These are phyloP conservation scores for Peterozyma xylosa DNA, from an alignment of 805 yeast species.

Conservation along the genomic window DNA sequence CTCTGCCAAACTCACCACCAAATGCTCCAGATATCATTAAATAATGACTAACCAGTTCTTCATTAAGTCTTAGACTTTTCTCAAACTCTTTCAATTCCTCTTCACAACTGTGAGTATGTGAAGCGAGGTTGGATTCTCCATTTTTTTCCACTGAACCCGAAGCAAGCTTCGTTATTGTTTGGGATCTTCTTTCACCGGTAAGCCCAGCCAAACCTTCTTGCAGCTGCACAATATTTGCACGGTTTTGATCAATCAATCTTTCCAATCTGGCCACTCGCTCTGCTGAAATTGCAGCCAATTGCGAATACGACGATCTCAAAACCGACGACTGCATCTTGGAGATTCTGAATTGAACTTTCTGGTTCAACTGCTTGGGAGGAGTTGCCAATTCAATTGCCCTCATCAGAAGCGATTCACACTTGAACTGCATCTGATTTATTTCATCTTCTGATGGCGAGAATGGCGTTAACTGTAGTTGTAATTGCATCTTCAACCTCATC, in stretches of 20 bases:
- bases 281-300: background rate
- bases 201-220: too few species aligned
- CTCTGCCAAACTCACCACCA: background rate
- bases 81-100: background rate
- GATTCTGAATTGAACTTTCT: background rate
- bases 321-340: conserved; percentile 1
- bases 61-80: background rate
- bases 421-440: background rate
- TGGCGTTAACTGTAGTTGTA: background rate
- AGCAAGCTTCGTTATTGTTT: too few species aligned
- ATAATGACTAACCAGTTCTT: conserved; percentile 2
- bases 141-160: too few species aligned
- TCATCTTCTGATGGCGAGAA: background rate
- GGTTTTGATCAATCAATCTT: background rate
- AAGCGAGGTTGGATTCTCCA: background rate
- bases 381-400: background rate
- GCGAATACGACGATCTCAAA: background rate
- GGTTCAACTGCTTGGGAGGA: background rate
- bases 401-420: background rate
- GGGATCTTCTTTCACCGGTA: too few species aligned
- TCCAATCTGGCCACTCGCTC: background rate
- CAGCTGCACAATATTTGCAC: background rate
- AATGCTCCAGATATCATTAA: conserved; percentile 1
- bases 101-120: background rate
- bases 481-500: conserved; percentile 1